Evolutionary conservation across 2,329 filamentous ascomycete species (phyloP).

Genomic region (Bipolaris victoriae): DNA sequence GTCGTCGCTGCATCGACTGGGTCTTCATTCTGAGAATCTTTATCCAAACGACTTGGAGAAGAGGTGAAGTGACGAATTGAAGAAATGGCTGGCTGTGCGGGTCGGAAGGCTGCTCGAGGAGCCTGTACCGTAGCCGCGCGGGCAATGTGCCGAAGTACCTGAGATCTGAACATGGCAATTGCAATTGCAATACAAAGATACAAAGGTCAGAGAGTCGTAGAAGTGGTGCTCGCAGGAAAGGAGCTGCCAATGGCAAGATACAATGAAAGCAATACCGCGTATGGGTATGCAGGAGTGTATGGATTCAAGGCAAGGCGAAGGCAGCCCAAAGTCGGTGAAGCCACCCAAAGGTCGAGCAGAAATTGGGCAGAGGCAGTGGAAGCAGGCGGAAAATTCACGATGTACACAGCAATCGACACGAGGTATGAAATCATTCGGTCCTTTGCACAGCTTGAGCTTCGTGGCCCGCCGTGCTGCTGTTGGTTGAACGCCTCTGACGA

Average conservation of each 20-base stretch:
- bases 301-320: conserved; percentile 5
- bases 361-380: conserved; percentile 7
- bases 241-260: conserved; percentile 8
- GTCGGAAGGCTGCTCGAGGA: conserved; percentile 34
- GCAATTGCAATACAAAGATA: conserved; percentile 13
- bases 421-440: conserved; percentile 15
- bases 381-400: conserved; percentile 10
- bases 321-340: conserved; percentile 15
- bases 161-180: conserved; percentile 44
- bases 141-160: conserved; percentile 39
- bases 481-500: conserved; percentile 33
- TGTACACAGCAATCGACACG: conserved; percentile 13
- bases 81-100: conserved; percentile 24
- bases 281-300: conserved; percentile 3
- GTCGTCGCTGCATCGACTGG: conserved; percentile 45
- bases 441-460: conserved; percentile 23
- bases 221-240: neutral
- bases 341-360: conserved; percentile 9
- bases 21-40: conserved; percentile 26
- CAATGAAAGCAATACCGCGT: neutral
- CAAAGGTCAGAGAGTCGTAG: neutral
- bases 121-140: conserved; percentile 36
- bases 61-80: conserved; percentile 38
- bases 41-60: conserved; percentile 39
- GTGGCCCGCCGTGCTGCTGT: conserved; percentile 23